Conservation (phyloP, 2,329 filamentous ascomycete genomes). For the Emericellopsis cladophorae region DNA sequence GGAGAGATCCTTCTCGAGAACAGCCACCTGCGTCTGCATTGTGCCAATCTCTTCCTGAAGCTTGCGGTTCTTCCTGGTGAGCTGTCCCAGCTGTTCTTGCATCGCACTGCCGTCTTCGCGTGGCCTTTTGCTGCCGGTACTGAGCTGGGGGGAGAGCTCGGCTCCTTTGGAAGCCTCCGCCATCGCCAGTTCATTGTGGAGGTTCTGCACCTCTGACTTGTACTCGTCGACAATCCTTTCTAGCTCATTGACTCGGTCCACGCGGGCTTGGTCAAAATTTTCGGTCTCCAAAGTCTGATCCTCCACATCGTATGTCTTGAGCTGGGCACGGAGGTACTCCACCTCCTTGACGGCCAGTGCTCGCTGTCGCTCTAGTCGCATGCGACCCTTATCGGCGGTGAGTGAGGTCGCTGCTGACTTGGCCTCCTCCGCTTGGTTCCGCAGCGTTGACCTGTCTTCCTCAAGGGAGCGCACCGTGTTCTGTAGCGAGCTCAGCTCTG, state of each 20-base stretch:
- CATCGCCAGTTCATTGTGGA: slow-evolving; percentile 63
- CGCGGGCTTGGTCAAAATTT: slow-evolving; percentile 62
- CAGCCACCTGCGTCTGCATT: slow-evolving; percentile 54
- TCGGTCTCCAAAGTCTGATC: slow-evolving; percentile 78
- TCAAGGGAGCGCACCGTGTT: slow-evolving; percentile 61
- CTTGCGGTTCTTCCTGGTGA: slow-evolving; percentile 78
- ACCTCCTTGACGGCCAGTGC: slow-evolving; percentile 81
- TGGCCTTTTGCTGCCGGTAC: slow-evolving; percentile 49
- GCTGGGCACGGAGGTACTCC: slow-evolving; percentile 83
- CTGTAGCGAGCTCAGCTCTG: slow-evolving; percentile 67
- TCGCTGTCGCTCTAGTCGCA: slow-evolving; percentile 76
- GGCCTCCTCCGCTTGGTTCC: slow-evolving; percentile 57
- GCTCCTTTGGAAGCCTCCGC: slow-evolving; percentile 29
- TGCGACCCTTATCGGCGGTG: slow-evolving; percentile 52
- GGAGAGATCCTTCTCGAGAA: slow-evolving; percentile 65
- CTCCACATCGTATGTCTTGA: slow-evolving; percentile 79
- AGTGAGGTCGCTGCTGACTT: slow-evolving; percentile 35
- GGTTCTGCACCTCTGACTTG: slow-evolving; percentile 61
- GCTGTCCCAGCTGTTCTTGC: slow-evolving; percentile 64
- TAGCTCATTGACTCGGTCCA: slow-evolving; percentile 63
- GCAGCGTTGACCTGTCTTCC: slow-evolving; percentile 51
- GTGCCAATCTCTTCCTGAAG: slow-evolving; percentile 66
- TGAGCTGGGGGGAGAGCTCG: slow-evolving; percentile 19
- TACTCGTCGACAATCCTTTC: slow-evolving; percentile 83
- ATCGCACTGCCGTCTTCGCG: slow-evolving; percentile 48